Evolutionary conservation across 768 basidiomycete species (phyloP).

Genomic region (Lyophyllum semitale): DNA sequence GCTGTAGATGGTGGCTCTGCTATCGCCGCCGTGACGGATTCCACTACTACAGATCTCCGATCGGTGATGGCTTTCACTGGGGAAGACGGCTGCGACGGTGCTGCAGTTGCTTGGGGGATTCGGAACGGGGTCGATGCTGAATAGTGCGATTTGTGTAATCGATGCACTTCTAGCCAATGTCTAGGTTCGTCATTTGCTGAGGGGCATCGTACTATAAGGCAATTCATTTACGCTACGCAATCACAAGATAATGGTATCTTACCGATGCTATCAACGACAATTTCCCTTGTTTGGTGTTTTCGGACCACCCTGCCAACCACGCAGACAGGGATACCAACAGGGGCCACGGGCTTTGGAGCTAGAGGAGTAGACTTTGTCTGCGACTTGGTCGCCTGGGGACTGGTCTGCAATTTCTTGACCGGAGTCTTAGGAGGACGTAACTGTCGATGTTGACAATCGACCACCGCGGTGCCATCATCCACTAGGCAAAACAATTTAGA

Average conservation of each 20-base stretch:
- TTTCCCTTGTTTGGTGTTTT: constrained; percentile 43
- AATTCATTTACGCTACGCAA: background rate
- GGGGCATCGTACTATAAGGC: constrained; percentile 40
- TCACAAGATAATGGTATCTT: constrained; percentile 12
- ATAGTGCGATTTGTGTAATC: constrained; percentile 57
- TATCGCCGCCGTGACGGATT: constrained; percentile 22
- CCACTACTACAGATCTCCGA: constrained; percentile 8
- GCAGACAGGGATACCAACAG: constrained; percentile 47
- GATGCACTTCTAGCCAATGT: constrained; percentile 55
- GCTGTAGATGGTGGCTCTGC: constrained; percentile 21
- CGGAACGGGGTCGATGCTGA: constrained; percentile 49
- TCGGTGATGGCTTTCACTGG: constrained; percentile 4
- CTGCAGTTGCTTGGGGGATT: constrained; percentile 33
- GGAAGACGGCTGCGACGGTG: constrained; percentile 6
- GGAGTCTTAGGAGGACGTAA: constrained; percentile 26
- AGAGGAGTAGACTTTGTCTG: constrained; percentile 19
- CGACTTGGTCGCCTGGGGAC: constrained; percentile 2
- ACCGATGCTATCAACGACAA: constrained; percentile 57
- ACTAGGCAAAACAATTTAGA: constrained; percentile 39
- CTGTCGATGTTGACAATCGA: constrained; percentile 61
- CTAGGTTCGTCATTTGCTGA: constrained; percentile 60
- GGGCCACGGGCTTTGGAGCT: constrained; percentile 33
- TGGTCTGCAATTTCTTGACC: constrained; percentile 14
- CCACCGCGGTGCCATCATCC: constrained; percentile 75
- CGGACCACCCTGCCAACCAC: constrained; percentile 47